Conservation (phyloP, 495 filamentous ascomycete genomes). For the Chaetomium fimeti region DNA sequence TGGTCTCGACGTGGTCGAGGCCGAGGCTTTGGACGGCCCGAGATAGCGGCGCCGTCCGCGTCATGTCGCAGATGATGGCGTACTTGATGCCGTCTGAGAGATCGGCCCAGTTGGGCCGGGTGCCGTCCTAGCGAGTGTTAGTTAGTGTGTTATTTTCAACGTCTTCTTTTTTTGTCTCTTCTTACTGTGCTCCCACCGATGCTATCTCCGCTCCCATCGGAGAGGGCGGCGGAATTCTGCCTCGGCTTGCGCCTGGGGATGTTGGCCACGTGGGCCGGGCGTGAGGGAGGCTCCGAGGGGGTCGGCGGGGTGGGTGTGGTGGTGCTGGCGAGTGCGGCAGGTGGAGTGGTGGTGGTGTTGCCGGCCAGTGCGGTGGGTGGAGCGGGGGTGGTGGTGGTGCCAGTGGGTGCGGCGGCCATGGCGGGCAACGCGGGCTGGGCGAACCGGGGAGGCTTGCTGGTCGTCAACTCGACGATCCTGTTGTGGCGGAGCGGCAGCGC, state of each 20-base stretch:
- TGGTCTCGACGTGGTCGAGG: slow-evolving; percentile 15
- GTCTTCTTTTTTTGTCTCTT: neutral
- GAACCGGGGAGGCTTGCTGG: neutral
- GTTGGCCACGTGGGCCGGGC: neutral
- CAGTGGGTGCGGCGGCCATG: neutral
- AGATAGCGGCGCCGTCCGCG: slow-evolving; percentile 14
- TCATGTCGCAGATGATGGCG: slow-evolving; percentile 24
- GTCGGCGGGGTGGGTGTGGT: neutral
- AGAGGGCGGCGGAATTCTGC: neutral
- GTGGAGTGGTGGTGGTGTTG: neutral
- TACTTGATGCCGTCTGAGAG: slow-evolving; percentile 25
- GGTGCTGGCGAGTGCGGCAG: neutral
- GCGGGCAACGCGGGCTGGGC: neutral
- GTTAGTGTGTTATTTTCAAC: neutral
- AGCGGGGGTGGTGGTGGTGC: neutral
- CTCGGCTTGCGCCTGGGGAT: neutral
- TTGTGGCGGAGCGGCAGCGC: neutral
- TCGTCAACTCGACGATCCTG: neutral
- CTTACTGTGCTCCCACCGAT: neutral
- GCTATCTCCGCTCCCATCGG: neutral
- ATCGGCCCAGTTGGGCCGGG: slow-evolving; percentile 19
- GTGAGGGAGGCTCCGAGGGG: neutral
- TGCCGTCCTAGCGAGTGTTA: neutral
- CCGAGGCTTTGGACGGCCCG: neutral
- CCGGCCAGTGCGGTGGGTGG: no score